Percentiles rank a stretch among this genome's conserved stretches.
These are phyloP conservation scores for Fragilaria radians DNA, from an alignment of 108 stramenopile genomes.

Conservation along the genomic window DNA sequence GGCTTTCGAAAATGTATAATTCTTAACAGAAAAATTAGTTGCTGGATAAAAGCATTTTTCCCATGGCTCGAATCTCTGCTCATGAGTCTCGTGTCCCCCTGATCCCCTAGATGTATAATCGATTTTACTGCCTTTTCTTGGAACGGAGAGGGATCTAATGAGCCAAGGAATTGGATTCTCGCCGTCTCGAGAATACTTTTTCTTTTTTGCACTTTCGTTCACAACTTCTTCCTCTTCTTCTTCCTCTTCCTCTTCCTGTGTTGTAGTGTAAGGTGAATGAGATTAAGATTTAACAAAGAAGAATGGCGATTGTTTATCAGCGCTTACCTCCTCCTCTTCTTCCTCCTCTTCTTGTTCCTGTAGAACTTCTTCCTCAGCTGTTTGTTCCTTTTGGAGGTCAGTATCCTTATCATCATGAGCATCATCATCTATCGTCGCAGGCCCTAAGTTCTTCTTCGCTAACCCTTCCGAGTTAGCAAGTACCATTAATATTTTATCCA, in stretches of 20 bases:
- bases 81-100: constrained; percentile 8
- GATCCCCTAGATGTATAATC: constrained; percentile 1
- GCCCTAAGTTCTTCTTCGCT: constrained; percentile 42
- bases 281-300: too few species aligned
- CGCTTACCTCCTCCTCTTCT: constrained; percentile 63
- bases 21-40: constrained; percentile 90
- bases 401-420: constrained; percentile 81
- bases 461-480: constrained; percentile 87
- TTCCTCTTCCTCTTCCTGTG: constrained; percentile 92
- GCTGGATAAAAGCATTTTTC: constrained; percentile 92
- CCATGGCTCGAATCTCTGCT: constrained; percentile 40
- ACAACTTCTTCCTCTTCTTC: constrained; percentile 95
- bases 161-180: constrained; percentile 92
- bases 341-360: constrained; percentile 84
- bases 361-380: constrained; percentile 94
- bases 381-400: constrained; percentile 91
- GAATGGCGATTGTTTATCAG: too few species aligned
- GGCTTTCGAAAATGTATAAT: constrained; percentile 79
- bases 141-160: constrained; percentile 71
- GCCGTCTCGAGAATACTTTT: constrained; percentile 94
- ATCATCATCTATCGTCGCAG: constrained; percentile 49
- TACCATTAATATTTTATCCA: constrained; percentile 91
- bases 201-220: constrained; percentile 86
- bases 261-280: constrained; percentile 1
- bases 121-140: constrained; percentile 13